Base-by-base conservation (phyloP, 352 stramenopile genomes). In the Phytophthora crassamura region DNA sequence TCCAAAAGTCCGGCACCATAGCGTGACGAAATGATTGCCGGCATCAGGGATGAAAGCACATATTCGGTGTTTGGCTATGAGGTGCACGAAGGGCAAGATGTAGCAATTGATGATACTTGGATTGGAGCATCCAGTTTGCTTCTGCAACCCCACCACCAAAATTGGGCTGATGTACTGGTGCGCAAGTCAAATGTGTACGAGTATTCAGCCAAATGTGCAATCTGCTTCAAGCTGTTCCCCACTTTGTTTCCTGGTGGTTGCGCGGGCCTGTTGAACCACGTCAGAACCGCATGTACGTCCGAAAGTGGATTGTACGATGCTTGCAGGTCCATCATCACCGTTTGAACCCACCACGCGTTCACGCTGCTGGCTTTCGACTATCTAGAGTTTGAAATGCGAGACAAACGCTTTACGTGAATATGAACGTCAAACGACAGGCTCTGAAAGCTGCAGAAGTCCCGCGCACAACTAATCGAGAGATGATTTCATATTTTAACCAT, bases 331-430 rank as follows among this genome's bases (percentile, higher is more conserved):
- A 70, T 20, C 54, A 40, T 0, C 50, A 57, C 16, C 38, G 34
- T 3, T 77, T 77, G 67, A 39, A 10, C 20, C 0, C 52, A 77
- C 7, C 51, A 65, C 15, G 63, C 47, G 4, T 73, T 77, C 28
- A 20, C 73, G 0, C 12, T 72, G 2, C 36, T 77, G 0, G 53
- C 47, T 2, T 77, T 73, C 35, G 58, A 77, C 15, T 67, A 46
- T 34, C 5, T 70, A 0, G 61, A 0, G 28, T 53, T 0, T 15
- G 72, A 36, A 56, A 47, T 4, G 61, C 67, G 0, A 18, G 57
- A 16, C 41, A 55, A 16, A 38, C 61, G 1, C 49, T 71, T 28
- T 75, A 65, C 30, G n/a, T 71, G 4, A 64, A 58, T 6, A 50
- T 75, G 28, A 49, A 71, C 15, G 40, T 64, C 3, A 50, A 51